phyloP scores from a whole-genome alignment of 2,329 filamentous ascomycete species.

The Clonostachys solani region DNA sequence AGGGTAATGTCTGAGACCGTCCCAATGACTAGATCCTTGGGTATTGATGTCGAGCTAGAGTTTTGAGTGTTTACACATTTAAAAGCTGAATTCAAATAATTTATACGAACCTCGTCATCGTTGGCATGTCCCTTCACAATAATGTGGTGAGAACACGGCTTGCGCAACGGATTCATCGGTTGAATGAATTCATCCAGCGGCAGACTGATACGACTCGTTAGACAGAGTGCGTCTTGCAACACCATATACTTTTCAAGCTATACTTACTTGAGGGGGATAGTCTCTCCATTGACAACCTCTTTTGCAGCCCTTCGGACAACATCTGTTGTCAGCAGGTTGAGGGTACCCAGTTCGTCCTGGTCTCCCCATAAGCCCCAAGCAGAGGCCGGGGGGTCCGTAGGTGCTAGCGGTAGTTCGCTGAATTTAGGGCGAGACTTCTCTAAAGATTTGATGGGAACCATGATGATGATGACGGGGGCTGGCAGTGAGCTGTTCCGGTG shows the following conservation, averaged over 20 bases:
- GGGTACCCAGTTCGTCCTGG: constrained; percentile 4
- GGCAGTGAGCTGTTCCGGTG: too few species aligned
- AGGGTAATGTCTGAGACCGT: constrained; percentile 5
- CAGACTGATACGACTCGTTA: constrained; percentile 1
- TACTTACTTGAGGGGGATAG: neutral
- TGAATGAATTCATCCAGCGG: constrained; percentile 2
- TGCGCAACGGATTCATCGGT: constrained; percentile 8
- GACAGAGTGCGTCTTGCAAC: too few species aligned
- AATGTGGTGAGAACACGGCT: constrained; percentile 9
- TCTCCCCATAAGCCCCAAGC: constrained; percentile 5
- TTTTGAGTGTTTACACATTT: too few species aligned
- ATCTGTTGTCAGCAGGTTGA: constrained; percentile 2
- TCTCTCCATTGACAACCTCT: neutral
- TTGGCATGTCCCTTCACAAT: constrained; percentile 11
- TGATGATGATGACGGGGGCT: too few species aligned
- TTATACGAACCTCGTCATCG: constrained; percentile 9
- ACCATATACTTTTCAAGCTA: too few species aligned
- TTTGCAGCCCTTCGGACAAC: neutral
- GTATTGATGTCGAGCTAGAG: constrained; percentile 5
- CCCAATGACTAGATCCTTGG: constrained; percentile 7
- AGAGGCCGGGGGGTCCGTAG: constrained; percentile 2
- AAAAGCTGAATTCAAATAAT: too few species aligned
- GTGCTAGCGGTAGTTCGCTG: neutral
- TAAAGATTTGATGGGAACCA: too few species aligned
- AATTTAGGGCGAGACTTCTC: too few species aligned